These are phyloP conservation scores for Colletotrichum shisoi DNA, from an alignment of 2,329 filamentous ascomycete species.

Conservation along the genomic window DNA sequence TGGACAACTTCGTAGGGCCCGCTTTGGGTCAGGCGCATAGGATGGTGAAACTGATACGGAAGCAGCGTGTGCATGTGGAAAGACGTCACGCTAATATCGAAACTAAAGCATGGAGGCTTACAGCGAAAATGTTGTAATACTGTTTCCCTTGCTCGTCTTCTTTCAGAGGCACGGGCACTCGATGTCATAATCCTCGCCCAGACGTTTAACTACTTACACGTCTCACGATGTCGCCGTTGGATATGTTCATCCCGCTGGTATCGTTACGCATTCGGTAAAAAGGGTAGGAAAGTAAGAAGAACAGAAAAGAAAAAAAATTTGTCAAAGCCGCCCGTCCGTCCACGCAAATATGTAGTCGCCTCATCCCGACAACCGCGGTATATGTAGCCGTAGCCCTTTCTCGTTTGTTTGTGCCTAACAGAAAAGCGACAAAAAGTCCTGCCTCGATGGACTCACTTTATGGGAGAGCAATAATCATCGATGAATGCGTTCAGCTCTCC, in stretches of 20 bases:
- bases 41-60: conserved; percentile 33
- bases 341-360: conserved; percentile 16
- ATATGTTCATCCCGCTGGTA: conserved; percentile 9
- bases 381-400: not conserved
- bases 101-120: not conserved
- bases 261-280: conserved; percentile 16
- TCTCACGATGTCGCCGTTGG: conserved; percentile 4
- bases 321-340: conserved; percentile 12
- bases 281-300: not conserved
- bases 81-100: not conserved
- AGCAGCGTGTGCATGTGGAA: conserved; percentile 15
- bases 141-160: conserved; percentile 15
- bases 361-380: conserved; percentile 5
- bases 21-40: conserved; percentile 14
- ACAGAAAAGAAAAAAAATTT: not conserved
- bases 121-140: conserved; percentile 1
- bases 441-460: not conserved
- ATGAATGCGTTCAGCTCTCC: not conserved
- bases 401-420: not conserved
- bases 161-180: conserved; percentile 15
- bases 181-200: conserved; percentile 26
- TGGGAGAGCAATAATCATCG: not conserved
- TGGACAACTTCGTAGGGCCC: conserved; percentile 5
- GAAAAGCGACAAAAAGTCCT: not conserved
- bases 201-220: not conserved